These are phyloP conservation scores for Talaromyces stipitatus DNA, from an alignment of 495 filamentous ascomycete species.

Conservation along the genomic window DNA sequence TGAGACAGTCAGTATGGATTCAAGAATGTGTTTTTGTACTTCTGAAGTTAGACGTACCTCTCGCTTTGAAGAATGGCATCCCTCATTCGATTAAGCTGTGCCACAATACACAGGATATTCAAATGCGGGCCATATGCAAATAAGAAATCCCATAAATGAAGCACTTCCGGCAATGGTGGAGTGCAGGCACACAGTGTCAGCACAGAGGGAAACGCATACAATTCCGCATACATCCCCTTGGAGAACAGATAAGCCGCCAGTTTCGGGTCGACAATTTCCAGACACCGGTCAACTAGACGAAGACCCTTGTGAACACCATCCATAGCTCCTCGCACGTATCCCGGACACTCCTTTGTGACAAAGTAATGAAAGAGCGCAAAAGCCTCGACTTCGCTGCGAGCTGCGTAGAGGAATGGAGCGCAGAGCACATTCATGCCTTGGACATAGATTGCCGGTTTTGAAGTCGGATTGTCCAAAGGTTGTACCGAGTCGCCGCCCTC, in stretches of 20 bases:
- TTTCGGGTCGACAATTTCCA: conserved; percentile 85
- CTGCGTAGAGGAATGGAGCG: conserved; percentile 88
- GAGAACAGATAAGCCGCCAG: conserved; percentile 73
- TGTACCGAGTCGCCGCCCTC: conserved; percentile 15
- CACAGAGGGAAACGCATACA: conserved; percentile 97
- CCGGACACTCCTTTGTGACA: conserved; percentile 81
- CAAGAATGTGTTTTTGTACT: conserved; percentile 8
- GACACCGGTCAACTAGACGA: conserved; percentile 79
- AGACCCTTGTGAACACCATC: conserved; percentile 93
- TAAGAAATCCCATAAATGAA: conserved; percentile 96
- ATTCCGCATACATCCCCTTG: conserved; percentile 82
- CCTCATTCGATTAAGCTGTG: conserved; percentile 84
- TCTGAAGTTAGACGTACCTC: conserved; percentile 51
- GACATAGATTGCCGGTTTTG: conserved; percentile 79
- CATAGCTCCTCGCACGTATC: conserved; percentile 93
- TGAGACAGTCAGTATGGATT: conserved; percentile 23
- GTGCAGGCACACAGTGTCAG: conserved; percentile 93
- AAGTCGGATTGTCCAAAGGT: conserved; percentile 3
- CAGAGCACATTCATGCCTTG: conserved; percentile 49
- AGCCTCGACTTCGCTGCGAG: conserved; percentile 88
- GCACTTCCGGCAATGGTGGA: conserved; percentile 89
- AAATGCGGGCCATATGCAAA: conserved; percentile 92
- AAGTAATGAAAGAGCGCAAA: conserved; percentile 87
- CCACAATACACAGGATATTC: conserved; percentile 94
- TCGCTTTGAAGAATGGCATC: conserved; percentile 72